Percentiles rank a stretch among this genome's conserved stretches.
Conservation (phyloP, 148 eudicot genomes). For the Mesembryanthemum crystallinum region DNA sequence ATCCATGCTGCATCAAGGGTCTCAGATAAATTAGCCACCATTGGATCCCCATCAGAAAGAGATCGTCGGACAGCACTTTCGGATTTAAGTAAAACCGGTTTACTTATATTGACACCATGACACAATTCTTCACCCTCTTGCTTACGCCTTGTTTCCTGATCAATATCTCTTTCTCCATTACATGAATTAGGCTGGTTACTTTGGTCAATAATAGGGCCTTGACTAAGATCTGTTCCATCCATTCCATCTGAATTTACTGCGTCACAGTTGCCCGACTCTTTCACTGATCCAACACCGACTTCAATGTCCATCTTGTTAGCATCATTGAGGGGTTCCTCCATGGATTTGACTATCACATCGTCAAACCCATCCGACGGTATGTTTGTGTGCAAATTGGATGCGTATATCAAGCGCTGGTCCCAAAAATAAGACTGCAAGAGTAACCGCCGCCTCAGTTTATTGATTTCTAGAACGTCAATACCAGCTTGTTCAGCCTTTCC, state of each 20-base stretch:
- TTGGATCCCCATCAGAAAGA: constrained; percentile 57
- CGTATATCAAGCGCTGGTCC: constrained; percentile 77
- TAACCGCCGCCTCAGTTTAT: constrained; percentile 64
- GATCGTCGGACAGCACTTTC: constrained; percentile 38
- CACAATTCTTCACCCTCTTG: constrained; percentile 28
- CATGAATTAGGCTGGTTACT: constrained; percentile 25
- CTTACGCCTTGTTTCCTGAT: constrained; percentile 23
- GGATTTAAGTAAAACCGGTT: constrained; percentile 33
- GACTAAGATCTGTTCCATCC: constrained; percentile 21
- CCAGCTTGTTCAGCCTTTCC: constrained; percentile 41
- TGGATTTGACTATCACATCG: constrained; percentile 24
- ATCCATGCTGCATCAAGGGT: constrained; percentile 89
- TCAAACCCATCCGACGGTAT: constrained; percentile 23
- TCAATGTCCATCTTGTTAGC: constrained; percentile 21
- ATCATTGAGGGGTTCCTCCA: constrained; percentile 30
- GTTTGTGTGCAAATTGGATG: constrained; percentile 46
- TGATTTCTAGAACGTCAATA: constrained; percentile 84
- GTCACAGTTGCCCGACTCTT: constrained; percentile 27
- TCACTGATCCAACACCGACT: constrained; percentile 11
- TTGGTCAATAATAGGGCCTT: constrained; percentile 26
- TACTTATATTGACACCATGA: constrained; percentile 26
- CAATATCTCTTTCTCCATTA: constrained; percentile 25
- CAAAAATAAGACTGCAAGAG: constrained; percentile 78
- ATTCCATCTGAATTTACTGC: constrained; percentile 26
- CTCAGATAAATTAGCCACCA: constrained; percentile 50